These are phyloP conservation scores for Sutorius australiensis DNA, from an alignment of 768 basidiomycete genomes.

Conservation along the genomic window DNA sequence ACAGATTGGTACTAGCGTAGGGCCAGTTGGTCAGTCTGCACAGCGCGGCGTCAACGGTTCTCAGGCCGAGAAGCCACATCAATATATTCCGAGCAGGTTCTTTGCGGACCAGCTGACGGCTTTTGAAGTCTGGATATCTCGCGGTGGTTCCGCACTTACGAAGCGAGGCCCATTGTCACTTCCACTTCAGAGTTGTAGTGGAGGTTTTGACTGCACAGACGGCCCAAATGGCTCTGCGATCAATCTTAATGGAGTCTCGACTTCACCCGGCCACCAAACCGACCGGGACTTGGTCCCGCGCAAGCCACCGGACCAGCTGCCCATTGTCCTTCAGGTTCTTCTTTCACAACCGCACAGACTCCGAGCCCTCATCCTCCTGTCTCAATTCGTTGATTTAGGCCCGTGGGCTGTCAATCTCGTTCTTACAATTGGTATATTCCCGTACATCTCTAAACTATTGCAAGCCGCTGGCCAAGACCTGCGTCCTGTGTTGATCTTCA, in stretches of 20 bases:
- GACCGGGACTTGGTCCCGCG: constrained; percentile 64
- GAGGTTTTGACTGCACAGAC: constrained; percentile 26
- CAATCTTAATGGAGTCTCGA: constrained; percentile 15
- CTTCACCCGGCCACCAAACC: constrained; percentile 4
- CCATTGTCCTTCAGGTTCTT: constrained; percentile 95
- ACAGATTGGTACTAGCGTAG: constrained; percentile 6
- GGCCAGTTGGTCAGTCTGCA: constrained; percentile 15
- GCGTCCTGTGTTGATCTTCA: constrained; percentile 97
- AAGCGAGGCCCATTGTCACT: constrained; percentile 72
- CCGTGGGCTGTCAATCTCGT: constrained; percentile 99
- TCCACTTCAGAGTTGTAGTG: constrained; percentile 44
- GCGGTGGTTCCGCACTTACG: constrained; percentile 83
- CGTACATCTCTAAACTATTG: constrained; percentile 94
- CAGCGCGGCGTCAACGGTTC: constrained; percentile 20
- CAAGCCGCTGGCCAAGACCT: constrained; percentile 93
- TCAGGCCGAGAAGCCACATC: constrained; percentile 49
- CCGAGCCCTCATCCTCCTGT: constrained; percentile 90
- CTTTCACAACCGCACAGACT: constrained; percentile 95
- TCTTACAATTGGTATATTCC: constrained; percentile 95
- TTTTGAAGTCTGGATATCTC: constrained; percentile 97
- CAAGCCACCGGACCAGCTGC: constrained; percentile 94
- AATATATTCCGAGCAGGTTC: constrained; percentile 84
- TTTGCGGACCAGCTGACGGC: constrained; percentile 96
- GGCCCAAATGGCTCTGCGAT: constrained; percentile 8
- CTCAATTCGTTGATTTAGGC: constrained; percentile 96